These are phyloP conservation scores for Aspergillus flavus DNA, from an alignment of 2,329 filamentous ascomycete species.

Conservation along the genomic window DNA sequence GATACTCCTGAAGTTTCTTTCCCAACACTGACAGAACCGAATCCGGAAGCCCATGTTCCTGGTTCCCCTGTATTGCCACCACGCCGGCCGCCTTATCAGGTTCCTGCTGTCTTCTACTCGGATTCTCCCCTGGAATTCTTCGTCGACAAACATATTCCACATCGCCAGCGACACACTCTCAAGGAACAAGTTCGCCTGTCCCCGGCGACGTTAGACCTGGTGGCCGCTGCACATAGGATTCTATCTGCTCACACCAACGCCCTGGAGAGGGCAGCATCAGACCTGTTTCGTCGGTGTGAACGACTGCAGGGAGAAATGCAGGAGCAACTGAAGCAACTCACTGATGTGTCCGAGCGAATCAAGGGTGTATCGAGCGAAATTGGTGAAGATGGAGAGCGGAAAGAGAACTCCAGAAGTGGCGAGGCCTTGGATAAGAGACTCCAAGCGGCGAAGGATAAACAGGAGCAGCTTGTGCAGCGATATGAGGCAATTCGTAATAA, in stretches of 20 bases:
- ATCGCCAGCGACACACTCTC: conserved; percentile 45
- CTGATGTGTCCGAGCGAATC: conserved; percentile 49
- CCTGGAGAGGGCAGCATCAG: conserved; percentile 51
- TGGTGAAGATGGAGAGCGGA: conserved; percentile 38
- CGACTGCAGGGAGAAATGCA: conserved; percentile 50
- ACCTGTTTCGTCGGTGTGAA: conserved; percentile 56
- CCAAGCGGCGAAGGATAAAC: conserved; percentile 42
- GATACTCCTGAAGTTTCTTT: conserved; percentile 49
- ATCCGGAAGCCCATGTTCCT: conserved; percentile 24
- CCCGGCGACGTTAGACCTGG: conserved; percentile 51
- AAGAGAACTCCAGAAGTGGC: conserved; percentile 34
- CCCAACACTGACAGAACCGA: conserved; percentile 29
- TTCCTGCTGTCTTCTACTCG: conserved; percentile 44
- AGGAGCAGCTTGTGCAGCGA: conserved; percentile 43
- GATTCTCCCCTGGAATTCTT: conserved; percentile 43
- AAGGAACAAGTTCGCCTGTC: conserved; percentile 52
- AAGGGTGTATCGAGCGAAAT: conserved; percentile 45
- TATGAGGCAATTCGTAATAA: conserved; percentile 50
- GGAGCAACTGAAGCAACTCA: conserved; percentile 50
- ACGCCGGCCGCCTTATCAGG: conserved; percentile 46
- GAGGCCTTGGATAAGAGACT: conserved; percentile 44
- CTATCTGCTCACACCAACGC: conserved; percentile 49
- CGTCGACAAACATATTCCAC: conserved; percentile 45
- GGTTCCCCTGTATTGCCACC: conserved; percentile 33
- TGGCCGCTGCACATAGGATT: conserved; percentile 51